Conservation (phyloP, 176 grass and related monocot species). For the Cymbopogon citratus region DNA sequence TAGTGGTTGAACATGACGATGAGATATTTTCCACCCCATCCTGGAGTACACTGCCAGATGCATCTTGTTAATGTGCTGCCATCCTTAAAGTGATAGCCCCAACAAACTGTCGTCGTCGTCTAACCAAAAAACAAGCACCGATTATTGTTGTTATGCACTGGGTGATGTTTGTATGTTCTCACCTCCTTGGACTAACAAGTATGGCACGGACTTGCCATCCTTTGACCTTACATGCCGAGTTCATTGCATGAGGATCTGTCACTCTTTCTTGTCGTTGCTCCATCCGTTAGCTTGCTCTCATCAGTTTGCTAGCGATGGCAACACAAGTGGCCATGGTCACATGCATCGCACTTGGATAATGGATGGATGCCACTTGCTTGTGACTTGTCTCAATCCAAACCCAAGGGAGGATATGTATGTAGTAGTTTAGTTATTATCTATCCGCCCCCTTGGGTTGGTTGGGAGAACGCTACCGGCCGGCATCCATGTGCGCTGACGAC, state of each 20-base stretch:
- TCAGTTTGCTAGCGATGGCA: constrained; percentile 10
- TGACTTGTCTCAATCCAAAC: neutral
- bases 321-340: constrained; percentile 31
- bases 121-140: constrained; percentile 22
- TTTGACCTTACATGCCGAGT: constrained; percentile 34
- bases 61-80: constrained; percentile 13
- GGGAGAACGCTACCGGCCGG: neutral
- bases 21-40: constrained; percentile 16
- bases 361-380: neutral
- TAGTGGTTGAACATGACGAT: constrained; percentile 2
- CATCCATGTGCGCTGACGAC: neutral
- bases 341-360: constrained; percentile 26
- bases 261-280: constrained; percentile 21
- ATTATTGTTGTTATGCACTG: constrained; percentile 15
- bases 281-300: constrained; percentile 29
- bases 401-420: neutral
- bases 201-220: constrained; percentile 28
- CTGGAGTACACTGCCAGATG: constrained; percentile 5
- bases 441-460: constrained; percentile 1
- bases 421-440: neutral
- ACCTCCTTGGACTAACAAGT: constrained; percentile 27
- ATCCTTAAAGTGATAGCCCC: constrained; percentile 14
- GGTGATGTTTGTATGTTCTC: constrained; percentile 10
- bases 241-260: constrained; percentile 34
- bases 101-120: constrained; percentile 20